Evolutionary conservation across 176 grass and related monocot genomes (phyloP).

Genomic region (Rhipidocladum racemiflorum): DNA sequence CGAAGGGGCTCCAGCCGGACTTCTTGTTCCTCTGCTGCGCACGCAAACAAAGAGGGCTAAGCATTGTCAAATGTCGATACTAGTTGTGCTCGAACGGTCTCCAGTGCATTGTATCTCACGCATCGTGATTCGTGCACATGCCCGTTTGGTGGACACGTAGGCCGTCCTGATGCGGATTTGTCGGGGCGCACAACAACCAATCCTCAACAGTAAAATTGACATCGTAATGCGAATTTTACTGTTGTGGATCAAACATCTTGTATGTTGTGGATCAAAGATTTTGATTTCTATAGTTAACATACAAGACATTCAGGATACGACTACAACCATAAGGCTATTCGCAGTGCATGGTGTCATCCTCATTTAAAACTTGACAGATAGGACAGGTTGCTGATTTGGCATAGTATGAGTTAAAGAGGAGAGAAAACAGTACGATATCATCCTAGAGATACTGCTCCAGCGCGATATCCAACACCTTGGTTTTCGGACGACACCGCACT

Average conservation of each 20-base stretch:
- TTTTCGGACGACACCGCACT: too few species aligned
- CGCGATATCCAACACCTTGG: too few species aligned
- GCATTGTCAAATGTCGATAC: neutral
- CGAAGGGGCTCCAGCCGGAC: constrained; percentile 51
- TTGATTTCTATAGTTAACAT: neutral
- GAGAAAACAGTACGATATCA: too few species aligned
- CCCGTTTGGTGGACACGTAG: constrained; percentile 12
- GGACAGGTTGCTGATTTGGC: too few species aligned
- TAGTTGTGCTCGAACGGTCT: neutral
- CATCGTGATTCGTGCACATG: constrained; percentile 29
- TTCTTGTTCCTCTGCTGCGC: constrained; percentile 43
- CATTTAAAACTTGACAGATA: too few species aligned
- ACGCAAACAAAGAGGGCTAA: neutral
- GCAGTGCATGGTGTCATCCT: too few species aligned
- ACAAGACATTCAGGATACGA: neutral
- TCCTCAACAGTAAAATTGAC: neutral
- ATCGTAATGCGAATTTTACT: too few species aligned
- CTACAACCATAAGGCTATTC: neutral
- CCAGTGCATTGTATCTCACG: neutral
- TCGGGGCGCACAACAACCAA: neutral
- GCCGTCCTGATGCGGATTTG: neutral
- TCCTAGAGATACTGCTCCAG: too few species aligned
- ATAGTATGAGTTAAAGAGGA: too few species aligned
- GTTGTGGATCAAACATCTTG: too few species aligned
- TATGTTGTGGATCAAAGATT: neutral